Conservation (phyloP, 169 alveolate genomes). For the Plasmodium malariae region DNA sequence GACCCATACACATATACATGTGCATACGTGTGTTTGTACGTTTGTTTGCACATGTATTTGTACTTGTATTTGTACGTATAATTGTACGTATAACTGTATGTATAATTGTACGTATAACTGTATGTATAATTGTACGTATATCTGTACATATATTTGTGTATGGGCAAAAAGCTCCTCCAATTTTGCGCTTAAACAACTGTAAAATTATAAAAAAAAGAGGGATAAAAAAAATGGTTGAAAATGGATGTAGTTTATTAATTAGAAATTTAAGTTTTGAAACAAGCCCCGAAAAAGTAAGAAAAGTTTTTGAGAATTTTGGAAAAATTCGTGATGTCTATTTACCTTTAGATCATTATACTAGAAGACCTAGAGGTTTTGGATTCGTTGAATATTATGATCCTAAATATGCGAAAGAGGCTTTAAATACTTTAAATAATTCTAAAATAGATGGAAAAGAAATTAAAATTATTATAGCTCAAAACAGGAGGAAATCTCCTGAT, state of each 20-base stretch:
- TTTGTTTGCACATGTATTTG: too few species aligned
- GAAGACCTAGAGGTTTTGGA: slow-evolving; percentile 93
- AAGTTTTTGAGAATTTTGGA: slow-evolving; percentile 89
- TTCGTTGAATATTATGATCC: slow-evolving; percentile 92
- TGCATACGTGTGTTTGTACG: background rate
- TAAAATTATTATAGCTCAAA: slow-evolving; percentile 92
- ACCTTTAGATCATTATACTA: slow-evolving; percentile 87
- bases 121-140: too few species aligned
- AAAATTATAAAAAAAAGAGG: too few species aligned
- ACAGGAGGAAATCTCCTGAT: slow-evolving; percentile 92
- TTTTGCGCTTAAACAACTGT: too few species aligned
- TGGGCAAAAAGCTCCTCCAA: too few species aligned
- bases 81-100: too few species aligned
- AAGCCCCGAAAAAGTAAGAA: slow-evolving; percentile 87
- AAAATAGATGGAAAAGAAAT: slow-evolving; percentile 90
- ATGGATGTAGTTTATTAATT: slow-evolving; percentile 85
- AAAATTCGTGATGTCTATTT: slow-evolving; percentile 91
- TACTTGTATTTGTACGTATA: too few species aligned
- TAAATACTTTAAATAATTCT: slow-evolving; percentile 89
- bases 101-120: too few species aligned
- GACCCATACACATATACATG: too few species aligned
- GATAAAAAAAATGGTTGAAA: slow-evolving; percentile 56
- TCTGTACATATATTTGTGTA: too few species aligned
- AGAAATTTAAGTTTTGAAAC: slow-evolving; percentile 89
- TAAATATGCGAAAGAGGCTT: slow-evolving; percentile 91